Conservation (phyloP, 345 rosid species). For the Linum trigynum region DNA sequence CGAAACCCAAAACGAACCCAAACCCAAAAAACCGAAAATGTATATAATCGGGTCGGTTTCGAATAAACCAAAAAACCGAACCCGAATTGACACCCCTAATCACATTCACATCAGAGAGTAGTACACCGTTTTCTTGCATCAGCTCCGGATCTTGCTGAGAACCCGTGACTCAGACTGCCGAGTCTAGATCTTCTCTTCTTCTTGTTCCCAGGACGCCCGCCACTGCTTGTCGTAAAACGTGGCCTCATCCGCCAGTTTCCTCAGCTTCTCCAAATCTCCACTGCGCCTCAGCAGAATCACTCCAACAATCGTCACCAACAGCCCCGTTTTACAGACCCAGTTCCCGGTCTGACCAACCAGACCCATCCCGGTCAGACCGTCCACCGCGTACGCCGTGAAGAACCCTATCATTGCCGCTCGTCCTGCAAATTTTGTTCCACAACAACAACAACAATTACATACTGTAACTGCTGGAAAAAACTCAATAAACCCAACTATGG, state of each 20-base stretch:
- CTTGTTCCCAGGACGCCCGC: conserved; percentile 37
- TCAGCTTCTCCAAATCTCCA: conserved; percentile 24
- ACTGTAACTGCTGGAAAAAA: too few relatives aligned
- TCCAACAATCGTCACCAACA: conserved; percentile 27
- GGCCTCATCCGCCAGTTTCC: conserved; percentile 35
- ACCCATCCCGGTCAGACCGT: conserved; percentile 35
- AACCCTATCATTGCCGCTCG: conserved; percentile 56
- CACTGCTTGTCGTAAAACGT: conserved; percentile 45
- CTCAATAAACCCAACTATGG: too few relatives aligned
- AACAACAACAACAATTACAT: too few relatives aligned
- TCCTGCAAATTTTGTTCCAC: conserved; percentile 17
- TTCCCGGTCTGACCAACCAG: conserved; percentile 33
- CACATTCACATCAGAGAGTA: too few relatives aligned
- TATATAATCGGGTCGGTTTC: too few relatives aligned
- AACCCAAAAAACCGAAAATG: too few relatives aligned
- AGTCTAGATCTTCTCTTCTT: conserved; percentile 5
- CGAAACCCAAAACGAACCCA: too few relatives aligned
- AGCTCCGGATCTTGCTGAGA: background rate
- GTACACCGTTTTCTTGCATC: background rate
- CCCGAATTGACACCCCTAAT: too few relatives aligned
- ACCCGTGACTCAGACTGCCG: too few relatives aligned
- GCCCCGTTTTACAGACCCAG: conserved; percentile 35
- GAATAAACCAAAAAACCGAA: too few relatives aligned
- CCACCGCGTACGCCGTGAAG: conserved; percentile 37
- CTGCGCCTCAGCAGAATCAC: conserved; percentile 23